phyloP scores from a whole-genome alignment of 2,329 filamentous ascomycete genomes.

The Alternaria ethzedia region DNA sequence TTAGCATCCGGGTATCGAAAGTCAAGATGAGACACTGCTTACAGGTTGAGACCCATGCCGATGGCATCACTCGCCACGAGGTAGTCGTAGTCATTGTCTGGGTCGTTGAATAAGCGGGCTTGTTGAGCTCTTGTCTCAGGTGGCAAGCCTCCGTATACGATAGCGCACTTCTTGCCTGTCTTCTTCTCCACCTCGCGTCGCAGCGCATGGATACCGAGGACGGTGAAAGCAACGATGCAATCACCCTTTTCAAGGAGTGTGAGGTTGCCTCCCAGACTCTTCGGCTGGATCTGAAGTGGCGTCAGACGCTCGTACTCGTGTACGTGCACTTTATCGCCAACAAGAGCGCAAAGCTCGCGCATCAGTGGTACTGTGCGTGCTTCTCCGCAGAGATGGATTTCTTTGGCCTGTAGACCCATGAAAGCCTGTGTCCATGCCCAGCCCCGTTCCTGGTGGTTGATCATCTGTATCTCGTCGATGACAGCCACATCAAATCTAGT shows the following conservation, averaged over 20 bases:
- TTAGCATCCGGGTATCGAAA: conserved; percentile 19
- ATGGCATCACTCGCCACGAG: conserved; percentile 94
- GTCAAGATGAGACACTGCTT: conserved; percentile 44
- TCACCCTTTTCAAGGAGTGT: conserved; percentile 84
- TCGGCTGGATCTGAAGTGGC: conserved; percentile 69
- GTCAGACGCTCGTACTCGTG: conserved; percentile 86
- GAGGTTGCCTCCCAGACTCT: conserved; percentile 69
- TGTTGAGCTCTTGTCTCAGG: conserved; percentile 93
- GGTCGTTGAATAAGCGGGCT: conserved; percentile 92
- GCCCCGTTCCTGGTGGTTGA: conserved; percentile 77
- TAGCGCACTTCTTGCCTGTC: conserved; percentile 82
- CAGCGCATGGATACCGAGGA: conserved; percentile 79
- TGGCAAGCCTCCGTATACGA: conserved; percentile 90
- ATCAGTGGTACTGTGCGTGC: conserved; percentile 81
- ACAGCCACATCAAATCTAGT: conserved; percentile 83
- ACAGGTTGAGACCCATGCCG: conserved; percentile 95
- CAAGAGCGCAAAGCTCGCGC: conserved; percentile 74
- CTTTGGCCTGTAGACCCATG: conserved; percentile 82
- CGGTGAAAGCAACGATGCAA: conserved; percentile 85
- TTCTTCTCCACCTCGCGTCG: conserved; percentile 76
- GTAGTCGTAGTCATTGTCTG: conserved; percentile 92
- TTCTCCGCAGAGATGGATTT: conserved; percentile 94
- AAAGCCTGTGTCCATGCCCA: conserved; percentile 95
- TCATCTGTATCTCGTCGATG: conserved; percentile 99
- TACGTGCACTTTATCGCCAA: conserved; percentile 82